Evolutionary conservation across 140 eudicot species (phyloP), one percentile per base, ranked within the genome.

Genomic region (Senecio squalidus): DNA sequence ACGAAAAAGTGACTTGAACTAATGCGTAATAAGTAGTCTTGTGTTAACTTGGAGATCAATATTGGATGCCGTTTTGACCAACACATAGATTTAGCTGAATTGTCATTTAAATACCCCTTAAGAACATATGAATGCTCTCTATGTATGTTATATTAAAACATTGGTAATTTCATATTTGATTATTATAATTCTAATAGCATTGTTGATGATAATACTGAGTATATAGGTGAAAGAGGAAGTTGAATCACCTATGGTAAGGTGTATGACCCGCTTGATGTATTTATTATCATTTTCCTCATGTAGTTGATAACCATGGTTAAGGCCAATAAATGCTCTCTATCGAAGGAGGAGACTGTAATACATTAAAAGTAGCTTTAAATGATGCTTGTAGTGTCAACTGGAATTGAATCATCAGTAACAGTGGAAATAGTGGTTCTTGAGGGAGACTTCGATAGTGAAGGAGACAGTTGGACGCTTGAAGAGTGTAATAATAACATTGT

Each of bases 371-470:
- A 62, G 82, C 89, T 41, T 61, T 93, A 53, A 55, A 80, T 62
- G 96, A 93, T 78, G 73, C 77, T 7, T 28, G 46, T 58, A 84
- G 84, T 88, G 62, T 72, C 78, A 31, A 27, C 60, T 74, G 95
- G 84, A 36, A 73, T 54, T 40, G 92, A 69, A 60, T 82, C 93
- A 28, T 88, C 85, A 33, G 80, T 80, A 59, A 78, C 53, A 62
- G 96, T 93, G 45, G 99, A 93, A 82, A 78, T 93, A 46, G 83
- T 93, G 13, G 99, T 77, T 79, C 95, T 93, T 36, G 99, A 93
- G 65, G 99, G 99, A 61, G 99, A 93, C 58, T 93, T 93, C 57
- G 99, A 88, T 68, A 78, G 59, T 53, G 89, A 81, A 43, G 76
- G 75, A 40, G 85, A 79, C 18, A 73, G 66, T 55, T 93, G 99